Evolutionary conservation across 345 rosid species (phyloP).

Genomic region (Euphorbia tirucalli): DNA sequence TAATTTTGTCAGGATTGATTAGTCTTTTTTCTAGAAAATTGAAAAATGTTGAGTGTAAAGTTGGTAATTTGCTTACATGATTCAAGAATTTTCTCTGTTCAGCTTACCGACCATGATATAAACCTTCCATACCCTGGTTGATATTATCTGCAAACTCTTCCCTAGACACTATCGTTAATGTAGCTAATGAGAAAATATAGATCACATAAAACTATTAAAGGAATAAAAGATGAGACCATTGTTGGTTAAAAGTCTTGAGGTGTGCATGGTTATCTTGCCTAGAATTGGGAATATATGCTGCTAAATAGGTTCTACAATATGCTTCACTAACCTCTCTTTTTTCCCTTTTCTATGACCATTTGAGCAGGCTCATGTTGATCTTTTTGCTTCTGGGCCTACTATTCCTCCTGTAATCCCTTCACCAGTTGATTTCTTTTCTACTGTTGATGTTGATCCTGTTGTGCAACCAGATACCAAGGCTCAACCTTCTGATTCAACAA

Average conservation of each 20-base stretch:
- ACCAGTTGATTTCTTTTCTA: conserved; percentile 59
- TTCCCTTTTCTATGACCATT: conserved; percentile 11
- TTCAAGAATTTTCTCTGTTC: not conserved
- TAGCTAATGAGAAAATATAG: not conserved
- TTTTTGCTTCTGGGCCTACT: conserved; percentile 47
- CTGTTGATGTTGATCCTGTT: conserved; percentile 46
- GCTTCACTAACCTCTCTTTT: conserved; percentile 5
- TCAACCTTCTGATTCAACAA: conserved; percentile 34
- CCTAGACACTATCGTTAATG: not conserved
- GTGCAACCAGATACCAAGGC: conserved; percentile 50
- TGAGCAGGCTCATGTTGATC: conserved; percentile 52
- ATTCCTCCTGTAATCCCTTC: conserved; percentile 50
- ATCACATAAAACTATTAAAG: not conserved
- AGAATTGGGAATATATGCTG: conserved; percentile 17
- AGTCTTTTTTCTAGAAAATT: not conserved
- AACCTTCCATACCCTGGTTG: not conserved
- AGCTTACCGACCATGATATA: not conserved
- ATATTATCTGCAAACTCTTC: not conserved
- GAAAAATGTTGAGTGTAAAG: not conserved
- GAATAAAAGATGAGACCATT: not conserved
- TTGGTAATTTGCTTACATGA: not conserved
- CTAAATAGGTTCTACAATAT: conserved; percentile 5
- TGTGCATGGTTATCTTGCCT: not conserved
- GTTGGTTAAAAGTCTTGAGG: conserved; percentile 10
- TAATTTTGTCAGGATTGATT: not conserved